These are phyloP conservation scores for Cynara cardunculus DNA, from an alignment of 129 eudicot species.

Conservation along the genomic window DNA sequence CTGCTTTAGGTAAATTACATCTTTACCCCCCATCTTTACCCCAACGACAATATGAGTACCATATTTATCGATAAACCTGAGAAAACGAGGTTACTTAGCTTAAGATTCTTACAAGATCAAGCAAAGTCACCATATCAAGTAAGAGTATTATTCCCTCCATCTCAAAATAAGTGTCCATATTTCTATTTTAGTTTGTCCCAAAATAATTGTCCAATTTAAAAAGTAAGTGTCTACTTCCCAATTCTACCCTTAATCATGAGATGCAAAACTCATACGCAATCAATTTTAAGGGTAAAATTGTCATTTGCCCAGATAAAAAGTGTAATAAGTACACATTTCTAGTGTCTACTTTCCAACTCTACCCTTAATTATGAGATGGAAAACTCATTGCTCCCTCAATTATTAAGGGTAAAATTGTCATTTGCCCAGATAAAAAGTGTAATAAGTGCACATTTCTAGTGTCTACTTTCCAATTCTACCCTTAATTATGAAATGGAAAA, in stretches of 20 bases:
- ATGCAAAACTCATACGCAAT: background rate
- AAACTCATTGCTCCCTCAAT: no score
- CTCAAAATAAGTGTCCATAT: background rate
- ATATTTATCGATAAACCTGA: slow-evolving; percentile 89
- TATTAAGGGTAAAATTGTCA: no score
- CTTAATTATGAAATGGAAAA: no score
- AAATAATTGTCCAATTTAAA: no score
- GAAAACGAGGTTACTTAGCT: slow-evolving; percentile 11
- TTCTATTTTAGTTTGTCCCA: no score
- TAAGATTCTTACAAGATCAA: background rate
- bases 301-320: background rate
- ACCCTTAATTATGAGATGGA: no score
- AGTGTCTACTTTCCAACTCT: no score
- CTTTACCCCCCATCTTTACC: slow-evolving; percentile 99
- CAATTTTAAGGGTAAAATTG: background rate
- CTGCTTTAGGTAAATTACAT: slow-evolving; percentile 88
- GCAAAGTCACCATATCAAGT: background rate
- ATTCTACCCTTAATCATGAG: background rate
- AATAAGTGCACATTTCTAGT: no score
- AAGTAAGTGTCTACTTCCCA: background rate
- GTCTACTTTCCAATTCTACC: no score
- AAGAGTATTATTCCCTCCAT: background rate
- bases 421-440: no score
- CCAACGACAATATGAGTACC: slow-evolving; percentile 96
- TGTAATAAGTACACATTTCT: background rate